Evolutionary conservation across 371 early-diverging fungal species (phyloP).

Genomic region (Mortierella sp.): DNA sequence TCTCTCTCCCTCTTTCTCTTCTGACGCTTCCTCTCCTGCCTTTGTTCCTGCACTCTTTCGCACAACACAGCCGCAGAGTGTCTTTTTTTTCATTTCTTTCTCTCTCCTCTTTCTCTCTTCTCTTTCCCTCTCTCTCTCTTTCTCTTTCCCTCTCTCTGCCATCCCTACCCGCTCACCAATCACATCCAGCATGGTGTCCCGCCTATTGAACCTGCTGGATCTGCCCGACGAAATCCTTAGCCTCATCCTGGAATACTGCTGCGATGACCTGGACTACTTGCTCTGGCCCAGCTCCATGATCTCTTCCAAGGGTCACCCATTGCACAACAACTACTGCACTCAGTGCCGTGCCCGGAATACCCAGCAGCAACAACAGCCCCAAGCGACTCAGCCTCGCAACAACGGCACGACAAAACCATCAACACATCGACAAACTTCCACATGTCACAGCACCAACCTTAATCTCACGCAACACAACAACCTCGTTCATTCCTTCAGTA

Average conservation of each 20-base stretch:
- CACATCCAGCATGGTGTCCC: slow-evolving; percentile 12
- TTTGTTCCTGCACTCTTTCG: slow-evolving; percentile 1
- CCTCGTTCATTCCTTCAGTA: no score
- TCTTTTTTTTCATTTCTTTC: not conserved
- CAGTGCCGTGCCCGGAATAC: slow-evolving; percentile 1
- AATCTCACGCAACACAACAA: not conserved
- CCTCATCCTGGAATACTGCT: slow-evolving; percentile 25
- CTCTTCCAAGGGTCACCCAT: slow-evolving; percentile 5
- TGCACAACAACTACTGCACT: slow-evolving; percentile 16
- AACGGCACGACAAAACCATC: slow-evolving; percentile 1
- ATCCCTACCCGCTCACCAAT: not conserved
- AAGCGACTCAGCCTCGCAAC: not conserved
- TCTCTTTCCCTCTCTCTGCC: not conserved
- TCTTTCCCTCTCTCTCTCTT: not conserved
- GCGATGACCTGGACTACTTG: slow-evolving; percentile 24
- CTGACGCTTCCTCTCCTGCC: not conserved
- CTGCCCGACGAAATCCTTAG: slow-evolving; percentile 27
- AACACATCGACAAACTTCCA: not conserved
- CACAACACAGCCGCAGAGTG: no score
- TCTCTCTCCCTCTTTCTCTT: not conserved
- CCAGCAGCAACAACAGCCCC: not conserved
- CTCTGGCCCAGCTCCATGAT: slow-evolving; percentile 23
- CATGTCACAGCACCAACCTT: not conserved
- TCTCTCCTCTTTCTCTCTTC: not conserved
- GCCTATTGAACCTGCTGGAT: slow-evolving; percentile 21